Evolutionary conservation across 306 rosid genomes (phyloP).

Genomic region (Dicorynia guianensis): DNA sequence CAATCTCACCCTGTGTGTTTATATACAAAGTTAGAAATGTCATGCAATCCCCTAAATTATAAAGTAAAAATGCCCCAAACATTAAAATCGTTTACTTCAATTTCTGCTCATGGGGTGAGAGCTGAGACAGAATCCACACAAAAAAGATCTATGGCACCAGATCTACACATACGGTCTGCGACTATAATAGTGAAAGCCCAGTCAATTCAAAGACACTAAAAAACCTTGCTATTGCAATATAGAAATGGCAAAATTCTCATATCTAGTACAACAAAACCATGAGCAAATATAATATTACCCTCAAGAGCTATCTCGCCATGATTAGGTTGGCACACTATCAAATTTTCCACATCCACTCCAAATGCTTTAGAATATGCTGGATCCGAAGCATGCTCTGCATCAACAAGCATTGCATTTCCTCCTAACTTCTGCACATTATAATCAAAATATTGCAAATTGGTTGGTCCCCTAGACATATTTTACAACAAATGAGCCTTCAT

Average conservation of each 20-base stretch:
- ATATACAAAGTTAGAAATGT: constrained; percentile 37
- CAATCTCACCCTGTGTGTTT: constrained; percentile 84
- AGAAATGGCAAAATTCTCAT: constrained; percentile 28
- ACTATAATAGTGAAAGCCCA: constrained; percentile 58
- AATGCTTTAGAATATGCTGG: constrained; percentile 94
- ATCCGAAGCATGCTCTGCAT: constrained; percentile 99
- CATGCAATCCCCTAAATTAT: constrained; percentile 15
- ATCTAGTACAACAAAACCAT: constrained; percentile 39
- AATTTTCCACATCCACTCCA: constrained; percentile 97
- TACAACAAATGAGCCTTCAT: neutral
- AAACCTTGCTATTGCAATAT: constrained; percentile 29
- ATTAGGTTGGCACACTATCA: constrained; percentile 98
- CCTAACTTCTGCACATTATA: constrained; percentile 78
- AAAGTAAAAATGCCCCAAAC: constrained; percentile 23
- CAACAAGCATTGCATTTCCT: constrained; percentile 99
- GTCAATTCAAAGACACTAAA: constrained; percentile 41
- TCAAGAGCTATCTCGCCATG: constrained; percentile 99
- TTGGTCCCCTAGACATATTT: constrained; percentile 36
- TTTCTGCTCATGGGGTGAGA: constrained; percentile 97
- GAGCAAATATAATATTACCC: constrained; percentile 62
- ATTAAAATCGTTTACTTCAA: constrained; percentile 66
- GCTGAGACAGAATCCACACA: constrained; percentile 99
- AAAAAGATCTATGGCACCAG: constrained; percentile 96
- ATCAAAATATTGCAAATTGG: constrained; percentile 35
- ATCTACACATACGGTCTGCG: constrained; percentile 99